These are phyloP conservation scores for Takashimella tepidaria DNA, from an alignment of 1,284 basidiomycete genomes.

Conservation along the genomic window DNA sequence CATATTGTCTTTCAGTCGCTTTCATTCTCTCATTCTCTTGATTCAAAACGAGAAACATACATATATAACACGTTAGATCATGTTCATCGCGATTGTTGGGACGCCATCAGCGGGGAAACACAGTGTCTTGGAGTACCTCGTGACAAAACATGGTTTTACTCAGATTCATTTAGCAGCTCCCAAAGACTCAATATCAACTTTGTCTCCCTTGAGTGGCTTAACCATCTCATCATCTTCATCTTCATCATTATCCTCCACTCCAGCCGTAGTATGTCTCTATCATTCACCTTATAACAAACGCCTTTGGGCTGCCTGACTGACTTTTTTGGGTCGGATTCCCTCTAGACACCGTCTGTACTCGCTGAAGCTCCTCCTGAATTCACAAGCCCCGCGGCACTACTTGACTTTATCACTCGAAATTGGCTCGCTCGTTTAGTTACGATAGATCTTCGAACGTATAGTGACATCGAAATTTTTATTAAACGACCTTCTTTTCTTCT, in stretches of 20 bases:
- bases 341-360: constrained; percentile 1
- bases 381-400: constrained; percentile 55
- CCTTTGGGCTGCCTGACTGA: background rate
- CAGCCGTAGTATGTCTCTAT: background rate
- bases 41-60: too few relatives aligned
- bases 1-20: too few relatives aligned
- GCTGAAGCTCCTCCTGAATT: constrained; percentile 46
- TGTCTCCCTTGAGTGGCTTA: constrained; percentile 10
- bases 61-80: too few relatives aligned
- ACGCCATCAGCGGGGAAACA: constrained; percentile 76
- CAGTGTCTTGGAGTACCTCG: constrained; percentile 67
- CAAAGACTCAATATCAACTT: constrained; percentile 10
- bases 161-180: constrained; percentile 37
- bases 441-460: constrained; percentile 58
- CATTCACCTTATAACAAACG: background rate
- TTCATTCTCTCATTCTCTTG: too few relatives aligned
- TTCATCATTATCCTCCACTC: constrained; percentile 3
- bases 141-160: constrained; percentile 51
- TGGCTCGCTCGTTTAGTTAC: constrained; percentile 84
- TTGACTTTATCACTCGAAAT: constrained; percentile 72
- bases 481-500: constrained; percentile 90
- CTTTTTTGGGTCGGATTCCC: too few relatives aligned
- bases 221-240: constrained; percentile 5
- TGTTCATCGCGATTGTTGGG: constrained; percentile 86
- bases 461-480: constrained; percentile 63